A percentile compares a stretch with the other conserved stretches of the same genome.
Conservation (phyloP, 352 stramenopile genomes). For the Pythium diclinum region DNA sequence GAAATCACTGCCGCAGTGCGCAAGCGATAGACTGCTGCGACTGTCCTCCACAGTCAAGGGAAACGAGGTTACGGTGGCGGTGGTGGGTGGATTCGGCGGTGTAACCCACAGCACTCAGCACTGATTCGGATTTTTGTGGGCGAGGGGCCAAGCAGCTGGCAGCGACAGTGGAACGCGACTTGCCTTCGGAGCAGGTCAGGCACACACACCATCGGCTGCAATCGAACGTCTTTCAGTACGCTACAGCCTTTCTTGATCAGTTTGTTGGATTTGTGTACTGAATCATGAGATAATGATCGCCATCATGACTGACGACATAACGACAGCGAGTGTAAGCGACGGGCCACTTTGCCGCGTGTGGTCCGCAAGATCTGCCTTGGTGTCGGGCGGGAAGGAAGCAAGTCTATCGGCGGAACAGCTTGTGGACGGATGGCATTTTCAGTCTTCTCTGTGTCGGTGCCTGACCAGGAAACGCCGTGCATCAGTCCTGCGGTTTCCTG, state of each 20-base stretch:
- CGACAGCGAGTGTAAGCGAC: not conserved
- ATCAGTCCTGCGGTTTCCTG: too few species aligned
- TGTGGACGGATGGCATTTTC: too few species aligned
- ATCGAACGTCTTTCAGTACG: not conserved
- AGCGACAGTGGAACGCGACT: constrained; percentile 3
- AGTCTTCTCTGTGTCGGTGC: too few species aligned
- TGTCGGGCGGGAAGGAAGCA: too few species aligned
- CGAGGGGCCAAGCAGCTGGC: not conserved
- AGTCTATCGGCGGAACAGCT: too few species aligned
- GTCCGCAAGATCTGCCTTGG: too few species aligned
- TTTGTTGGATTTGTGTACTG: not conserved
- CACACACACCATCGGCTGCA: not conserved
- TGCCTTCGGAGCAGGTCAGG: constrained; percentile 4
- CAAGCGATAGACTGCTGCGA: too few species aligned
- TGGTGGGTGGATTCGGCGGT: not conserved
- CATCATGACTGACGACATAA: not conserved
- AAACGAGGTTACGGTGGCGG: too few species aligned
- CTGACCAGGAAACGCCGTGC: too few species aligned
- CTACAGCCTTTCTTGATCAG: not conserved
- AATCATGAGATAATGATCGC: too few species aligned
- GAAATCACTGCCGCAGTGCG: too few species aligned
- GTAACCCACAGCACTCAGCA: not conserved
- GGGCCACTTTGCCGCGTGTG: not conserved
- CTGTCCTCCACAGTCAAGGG: too few species aligned
- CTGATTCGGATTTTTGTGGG: not conserved